These are phyloP conservation scores for Aegilops bicornis DNA, from an alignment of 176 grass and related monocot genomes.

Conservation along the genomic window DNA sequence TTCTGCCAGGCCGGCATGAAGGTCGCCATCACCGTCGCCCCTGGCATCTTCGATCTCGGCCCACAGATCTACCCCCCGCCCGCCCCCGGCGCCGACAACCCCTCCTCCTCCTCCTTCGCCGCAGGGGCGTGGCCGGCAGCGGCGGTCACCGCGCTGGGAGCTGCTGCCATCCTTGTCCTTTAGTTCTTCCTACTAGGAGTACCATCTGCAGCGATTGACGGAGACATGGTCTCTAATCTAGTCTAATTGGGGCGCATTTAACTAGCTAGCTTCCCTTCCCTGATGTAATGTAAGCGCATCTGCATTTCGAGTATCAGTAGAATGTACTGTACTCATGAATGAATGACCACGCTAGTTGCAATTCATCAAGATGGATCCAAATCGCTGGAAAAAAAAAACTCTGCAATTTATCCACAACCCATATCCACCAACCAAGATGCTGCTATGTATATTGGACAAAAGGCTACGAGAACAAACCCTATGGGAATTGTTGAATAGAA, in stretches of 20 bases:
- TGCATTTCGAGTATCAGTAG: not conserved
- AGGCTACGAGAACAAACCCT: conserved; percentile 40
- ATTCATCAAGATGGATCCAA: not conserved
- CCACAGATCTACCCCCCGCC: not conserved
- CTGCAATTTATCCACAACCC: conserved; percentile 24
- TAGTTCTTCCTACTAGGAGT: not conserved
- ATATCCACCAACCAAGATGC: conserved; percentile 14
- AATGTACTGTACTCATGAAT: not conserved
- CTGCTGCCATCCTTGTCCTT: not conserved
- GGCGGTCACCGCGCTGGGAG: not conserved
- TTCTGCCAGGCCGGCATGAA: conserved; percentile 79
- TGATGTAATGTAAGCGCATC: not conserved
- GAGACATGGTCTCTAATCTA: not conserved
- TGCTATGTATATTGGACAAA: conserved; percentile 29
- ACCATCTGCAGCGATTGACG: not conserved
- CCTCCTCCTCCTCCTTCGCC: not conserved
- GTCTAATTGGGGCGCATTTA: not conserved
- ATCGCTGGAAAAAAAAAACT: not conserved
- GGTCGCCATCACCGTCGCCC: conserved; percentile 51
- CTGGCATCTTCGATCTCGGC: conserved; percentile 23
- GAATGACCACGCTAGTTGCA: not conserved
- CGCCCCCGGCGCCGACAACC: not conserved
- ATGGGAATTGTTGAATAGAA: conserved; percentile 38
- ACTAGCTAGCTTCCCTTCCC: not conserved
- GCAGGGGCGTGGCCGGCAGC: too few relatives aligned